Percentiles rank a stretch among this genome's conserved stretches.
phyloP scores from a whole-genome alignment of 1,139 yeast species.

The Taphrina communis region DNA sequence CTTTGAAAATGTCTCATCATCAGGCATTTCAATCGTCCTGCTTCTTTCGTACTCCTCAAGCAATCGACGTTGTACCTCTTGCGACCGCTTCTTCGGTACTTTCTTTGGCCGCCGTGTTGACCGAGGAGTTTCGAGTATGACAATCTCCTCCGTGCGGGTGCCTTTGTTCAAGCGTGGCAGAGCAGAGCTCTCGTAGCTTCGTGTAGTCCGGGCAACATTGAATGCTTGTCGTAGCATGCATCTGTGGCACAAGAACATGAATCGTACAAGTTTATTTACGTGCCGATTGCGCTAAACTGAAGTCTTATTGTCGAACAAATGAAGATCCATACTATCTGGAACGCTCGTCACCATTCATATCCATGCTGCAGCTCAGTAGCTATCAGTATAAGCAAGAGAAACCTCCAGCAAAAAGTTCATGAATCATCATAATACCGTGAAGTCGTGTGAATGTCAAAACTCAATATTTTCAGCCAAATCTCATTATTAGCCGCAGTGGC shows the following conservation, averaged over 20 bases:
- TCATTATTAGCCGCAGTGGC: not conserved
- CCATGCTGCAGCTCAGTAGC: too few species aligned
- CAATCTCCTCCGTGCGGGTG: not conserved
- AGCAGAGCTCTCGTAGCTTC: not conserved
- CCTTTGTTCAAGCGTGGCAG: not conserved
- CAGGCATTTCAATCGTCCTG: not conserved
- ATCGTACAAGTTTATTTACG: too few species aligned
- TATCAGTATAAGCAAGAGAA: too few species aligned
- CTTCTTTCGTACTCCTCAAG: slow-evolving; percentile 4
- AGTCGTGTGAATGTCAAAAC: not conserved
- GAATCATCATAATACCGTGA: not conserved
- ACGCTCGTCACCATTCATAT: too few species aligned
- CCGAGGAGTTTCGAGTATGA: slow-evolving; percentile 15
- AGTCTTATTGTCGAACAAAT: not conserved
- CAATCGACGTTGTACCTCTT: not conserved
- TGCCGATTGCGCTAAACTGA: not conserved
- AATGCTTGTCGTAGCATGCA: not conserved
- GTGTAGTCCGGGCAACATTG: not conserved
- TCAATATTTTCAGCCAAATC: not conserved
- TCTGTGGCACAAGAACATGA: not conserved
- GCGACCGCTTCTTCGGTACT: not conserved
- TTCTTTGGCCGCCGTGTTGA: slow-evolving; percentile 16
- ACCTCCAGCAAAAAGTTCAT: not conserved
- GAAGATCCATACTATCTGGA: too few species aligned
- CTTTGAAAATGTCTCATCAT: not conserved